phyloP scores from a whole-genome alignment of 176 grass and related monocot species.

The Triticum turgidum region DNA sequence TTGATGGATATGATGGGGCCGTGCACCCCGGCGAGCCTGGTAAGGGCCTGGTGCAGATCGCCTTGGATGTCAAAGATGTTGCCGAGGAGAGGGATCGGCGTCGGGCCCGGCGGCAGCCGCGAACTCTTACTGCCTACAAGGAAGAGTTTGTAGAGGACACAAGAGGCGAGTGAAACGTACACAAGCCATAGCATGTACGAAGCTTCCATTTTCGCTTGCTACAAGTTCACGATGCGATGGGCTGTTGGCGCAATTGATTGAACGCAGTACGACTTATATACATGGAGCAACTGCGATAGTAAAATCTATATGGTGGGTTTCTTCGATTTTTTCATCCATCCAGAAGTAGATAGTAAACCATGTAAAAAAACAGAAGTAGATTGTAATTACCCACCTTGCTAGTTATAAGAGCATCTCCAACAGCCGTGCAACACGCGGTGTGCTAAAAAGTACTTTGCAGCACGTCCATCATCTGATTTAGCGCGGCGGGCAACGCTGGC shows the following conservation, averaged over 20 bases:
- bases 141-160: slow-evolving; percentile 29
- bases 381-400: no score
- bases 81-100: slow-evolving; percentile 41
- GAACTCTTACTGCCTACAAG: background rate
- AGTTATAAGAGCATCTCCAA: no score
- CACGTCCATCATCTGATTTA: no score
- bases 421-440: no score
- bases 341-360: no score
- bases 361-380: no score
- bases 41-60: slow-evolving; percentile 49
- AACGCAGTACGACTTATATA: background rate
- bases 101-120: slow-evolving; percentile 41
- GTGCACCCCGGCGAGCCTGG: slow-evolving; percentile 34
- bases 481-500: no score
- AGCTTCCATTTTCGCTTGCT: slow-evolving; percentile 27
- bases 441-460: no score
- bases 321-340: no score
- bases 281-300: no score
- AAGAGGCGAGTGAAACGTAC: slow-evolving; percentile 36
- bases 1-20: slow-evolving; percentile 51
- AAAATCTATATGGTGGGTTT: no score
- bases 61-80: slow-evolving; percentile 41
- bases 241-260: background rate
- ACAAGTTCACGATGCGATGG: background rate
- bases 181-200: slow-evolving; percentile 31